A percentile compares a stretch with the other conserved stretches of the same genome.
Evolutionary conservation across 1,284 basidiomycete genomes (phyloP).

Genomic region (Boletus albobrunnescens): DNA sequence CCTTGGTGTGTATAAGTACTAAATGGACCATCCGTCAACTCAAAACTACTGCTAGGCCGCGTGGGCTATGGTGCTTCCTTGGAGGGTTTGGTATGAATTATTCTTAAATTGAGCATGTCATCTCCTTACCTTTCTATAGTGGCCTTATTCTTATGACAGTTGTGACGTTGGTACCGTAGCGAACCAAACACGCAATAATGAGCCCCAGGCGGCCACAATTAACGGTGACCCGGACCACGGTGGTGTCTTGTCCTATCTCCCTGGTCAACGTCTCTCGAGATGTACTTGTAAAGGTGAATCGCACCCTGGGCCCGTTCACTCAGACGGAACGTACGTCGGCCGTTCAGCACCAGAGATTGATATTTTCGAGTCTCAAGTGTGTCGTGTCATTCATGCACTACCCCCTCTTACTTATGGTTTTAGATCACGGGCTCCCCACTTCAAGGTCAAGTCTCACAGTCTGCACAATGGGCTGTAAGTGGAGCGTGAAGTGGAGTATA

Average conservation of each 20-base stretch:
- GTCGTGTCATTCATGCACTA: background rate
- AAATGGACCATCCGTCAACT: background rate
- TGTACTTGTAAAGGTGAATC: conserved; percentile 63
- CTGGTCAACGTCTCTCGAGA: conserved; percentile 55
- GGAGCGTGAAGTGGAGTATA: conserved; percentile 16
- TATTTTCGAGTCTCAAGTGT: conserved; percentile 56
- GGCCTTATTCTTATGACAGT: conserved; percentile 48
- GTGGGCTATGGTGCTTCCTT: conserved; percentile 61
- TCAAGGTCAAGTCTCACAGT: conserved; percentile 45
- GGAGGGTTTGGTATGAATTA: conserved; percentile 48
- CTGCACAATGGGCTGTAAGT: conserved; percentile 44
- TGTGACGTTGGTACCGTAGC: conserved; percentile 59
- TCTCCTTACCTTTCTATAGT: conserved; percentile 26
- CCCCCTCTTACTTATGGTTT: conserved; percentile 2
- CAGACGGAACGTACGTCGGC: conserved; percentile 53
- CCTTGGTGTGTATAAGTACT: conserved; percentile 36
- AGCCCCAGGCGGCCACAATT: conserved; percentile 37
- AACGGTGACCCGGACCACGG: conserved; percentile 38
- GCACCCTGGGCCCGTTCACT: conserved; percentile 60
- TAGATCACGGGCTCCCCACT: conserved; percentile 36
- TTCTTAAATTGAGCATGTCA: background rate
- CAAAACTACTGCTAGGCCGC: conserved; percentile 31
- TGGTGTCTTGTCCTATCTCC: conserved; percentile 51
- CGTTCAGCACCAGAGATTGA: conserved; percentile 69
- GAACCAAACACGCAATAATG: conserved; percentile 44